Evolutionary conservation across 2,329 filamentous ascomycete species (phyloP), one percentile per base, ranked within the genome.

Genomic region (Aspergillus thermomutatus): DNA sequence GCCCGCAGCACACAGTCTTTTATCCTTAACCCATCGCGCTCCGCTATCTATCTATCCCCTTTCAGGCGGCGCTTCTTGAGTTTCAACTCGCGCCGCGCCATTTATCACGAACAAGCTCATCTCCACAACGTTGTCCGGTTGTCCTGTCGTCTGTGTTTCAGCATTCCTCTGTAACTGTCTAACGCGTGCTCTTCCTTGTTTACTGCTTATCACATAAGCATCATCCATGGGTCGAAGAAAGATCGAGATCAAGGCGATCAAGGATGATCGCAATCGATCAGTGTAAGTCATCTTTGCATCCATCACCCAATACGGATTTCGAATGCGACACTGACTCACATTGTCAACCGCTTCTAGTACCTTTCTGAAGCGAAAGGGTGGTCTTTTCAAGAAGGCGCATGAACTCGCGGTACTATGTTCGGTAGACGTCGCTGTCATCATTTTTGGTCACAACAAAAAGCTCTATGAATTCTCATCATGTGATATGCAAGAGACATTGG

Each of bases 161-260:
- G 48, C 46, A 27, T 49, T 52, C 41, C 26, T 50, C 54, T 37
- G 40, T 23, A 31, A 27, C 55, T 53, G 54, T 54, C 52, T 58
- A 52, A 62, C 57, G 52, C 59, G 52, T 51, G 50, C 43, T 45
- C 19, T 49, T 26, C 46, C n/a, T 46, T 26, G 43, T 46, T 46
- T 46, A 14, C 43, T 14, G 43, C 43, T 46, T 46, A 26, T 50
- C 55, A 55, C 49, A 60, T 56, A 21, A 23, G 26, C 46, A 50
- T 56, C 54, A 56, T 57, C 57, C 53, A 99, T 99, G 94, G 94
- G 94, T 76, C 88, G 94, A 77, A 87, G 94, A 84, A 99, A 99
- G 86, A 99, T 99, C 74, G 94, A 97, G 82, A 97, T 99, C 83
- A 97, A 97, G 80, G 91, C 93, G 67, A 97, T 97, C 83, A 97